Percentiles rank a stretch among this genome's conserved stretches.
phyloP scores from a whole-genome alignment of 2,329 filamentous ascomycete species.

The Epicoccum nigrum region DNA sequence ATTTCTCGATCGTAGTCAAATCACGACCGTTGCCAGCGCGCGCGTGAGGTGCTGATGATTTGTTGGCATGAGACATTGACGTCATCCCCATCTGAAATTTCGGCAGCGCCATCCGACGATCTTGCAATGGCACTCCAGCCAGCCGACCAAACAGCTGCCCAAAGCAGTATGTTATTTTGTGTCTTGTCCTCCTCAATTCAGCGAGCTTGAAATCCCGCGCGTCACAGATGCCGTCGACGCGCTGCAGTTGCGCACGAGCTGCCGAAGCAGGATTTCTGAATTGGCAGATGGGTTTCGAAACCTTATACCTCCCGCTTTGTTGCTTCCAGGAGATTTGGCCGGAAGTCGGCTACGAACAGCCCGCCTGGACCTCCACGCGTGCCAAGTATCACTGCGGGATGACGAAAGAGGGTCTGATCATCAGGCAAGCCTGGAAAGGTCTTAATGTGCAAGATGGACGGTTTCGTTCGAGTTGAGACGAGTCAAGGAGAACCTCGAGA shows the following conservation, averaged over 20 bases:
- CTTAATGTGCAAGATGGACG: neutral
- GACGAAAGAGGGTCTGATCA: conserved; percentile 10
- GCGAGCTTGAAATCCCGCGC: no score
- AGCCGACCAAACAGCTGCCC: neutral
- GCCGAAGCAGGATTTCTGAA: no score
- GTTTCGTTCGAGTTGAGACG: neutral
- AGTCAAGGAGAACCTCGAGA: neutral
- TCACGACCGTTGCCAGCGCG: neutral
- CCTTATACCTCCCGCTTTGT: neutral
- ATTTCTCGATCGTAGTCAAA: neutral
- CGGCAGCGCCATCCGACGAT: neutral
- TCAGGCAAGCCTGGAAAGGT: neutral
- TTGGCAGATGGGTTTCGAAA: no score
- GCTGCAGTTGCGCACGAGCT: neutral
- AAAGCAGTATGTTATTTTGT: no score
- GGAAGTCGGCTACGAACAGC: conserved; percentile 13
- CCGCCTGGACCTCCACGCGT: conserved; percentile 10
- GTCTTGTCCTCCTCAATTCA: no score
- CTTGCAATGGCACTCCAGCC: neutral
- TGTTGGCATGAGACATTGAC: neutral
- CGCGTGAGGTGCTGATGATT: neutral
- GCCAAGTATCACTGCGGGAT: conserved; percentile 11
- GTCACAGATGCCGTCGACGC: neutral
- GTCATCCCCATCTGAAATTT: neutral
- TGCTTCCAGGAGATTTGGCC: neutral